Evolutionary conservation across 352 stramenopile genomes (phyloP), one percentile per base, ranked within the genome.

Genomic region (Phytophthora hybrid): DNA sequence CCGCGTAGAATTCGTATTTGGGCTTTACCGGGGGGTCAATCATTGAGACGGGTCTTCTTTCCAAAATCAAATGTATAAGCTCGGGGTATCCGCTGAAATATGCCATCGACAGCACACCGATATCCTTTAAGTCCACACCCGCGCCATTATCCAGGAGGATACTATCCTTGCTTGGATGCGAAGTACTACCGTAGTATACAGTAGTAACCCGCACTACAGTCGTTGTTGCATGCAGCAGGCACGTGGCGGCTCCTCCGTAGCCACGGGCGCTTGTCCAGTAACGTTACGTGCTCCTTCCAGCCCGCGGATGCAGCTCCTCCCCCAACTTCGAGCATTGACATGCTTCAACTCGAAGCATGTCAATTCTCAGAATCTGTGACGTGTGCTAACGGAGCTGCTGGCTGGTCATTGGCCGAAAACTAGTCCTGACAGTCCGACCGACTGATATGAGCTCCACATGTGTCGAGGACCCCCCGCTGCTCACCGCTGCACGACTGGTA

Each of bases 361-460:
- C 37, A 14, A 16, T 44, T 44, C 37, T 19, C 14, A 49, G 18
- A 49, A 49, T 49, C 14, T 49, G 41, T 49, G 41, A 49, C 41
- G 41, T 49, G 41, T 49, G 41, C 18, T 49, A 49, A 49, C 41
- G 14, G 16, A 49, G 41, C 41, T 49, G 41, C 41, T 49, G 13
- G 18, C 41, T 49, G 18, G 10, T 63, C 59, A 74, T 74, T 74
- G 68, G 68, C 14, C 44, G 37, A 71, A 71, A 61, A 26, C 54
- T 63, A 59, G 69, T 63, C 59, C 44, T 18, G 44, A 26, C 3
- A 31, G 26, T 29, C 55, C 18, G 34, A 46, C 54, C 46, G 41
- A 61, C 39, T 14, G 16, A 59, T 16, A 71, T 74, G 54, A 14
- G 5, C 39, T 58, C 56, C 6, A 23, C 18, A 26, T 1, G 5